Evolutionary conservation across 1,284 basidiomycete genomes (phyloP), one percentile per base, ranked within the genome.

Genomic region (Trametes polyzona): DNA sequence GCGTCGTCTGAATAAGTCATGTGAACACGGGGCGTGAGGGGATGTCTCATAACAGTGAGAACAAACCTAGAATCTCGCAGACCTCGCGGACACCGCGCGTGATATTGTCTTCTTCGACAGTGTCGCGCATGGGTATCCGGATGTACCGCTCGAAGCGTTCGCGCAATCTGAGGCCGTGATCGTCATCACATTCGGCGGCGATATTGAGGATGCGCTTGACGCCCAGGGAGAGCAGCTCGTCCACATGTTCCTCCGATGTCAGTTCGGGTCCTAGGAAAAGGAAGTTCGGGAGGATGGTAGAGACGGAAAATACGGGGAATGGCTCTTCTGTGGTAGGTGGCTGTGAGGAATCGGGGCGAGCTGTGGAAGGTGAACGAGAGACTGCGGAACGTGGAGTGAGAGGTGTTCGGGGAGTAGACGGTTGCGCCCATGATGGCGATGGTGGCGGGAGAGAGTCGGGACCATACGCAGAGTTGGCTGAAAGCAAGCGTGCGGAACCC

Each of bases 41-140:
- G 3, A 33, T 5, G 11, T 11, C 47, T 21, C n/a, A n/a, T n/a
- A n/a, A n/a, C n/a, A n/a, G n/a, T 59, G 40, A 54, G 41, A 17
- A 78, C 88, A 70, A 71, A 95, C 93, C 93, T 43, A 97, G 79
- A 52, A 94, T 87, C 33, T 88, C 80, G 70, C 95, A 97, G 17
- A 91, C 93, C 65, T 95, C 88, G 30, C 85, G 80, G 46, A 98
- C 87, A 27, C 92, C 91, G 43, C 80, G 79, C n/a, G 86, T 85
- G 37, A 98, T 92, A 46, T 91, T 92, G 55, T 91, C 90, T 73
- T 98, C 96, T 71, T 98, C 96, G 14, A 98, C 93, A 3, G 87
- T 94, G 75, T 98, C 96, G 63, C 93, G 81, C 91, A 98, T 95
- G 2, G 94, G 92, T 33, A 98, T 89, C 64, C 88, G 88, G 44